These are phyloP conservation scores for Colletotrichum filicis DNA, from an alignment of 2,329 filamentous ascomycete species.

Conservation along the genomic window DNA sequence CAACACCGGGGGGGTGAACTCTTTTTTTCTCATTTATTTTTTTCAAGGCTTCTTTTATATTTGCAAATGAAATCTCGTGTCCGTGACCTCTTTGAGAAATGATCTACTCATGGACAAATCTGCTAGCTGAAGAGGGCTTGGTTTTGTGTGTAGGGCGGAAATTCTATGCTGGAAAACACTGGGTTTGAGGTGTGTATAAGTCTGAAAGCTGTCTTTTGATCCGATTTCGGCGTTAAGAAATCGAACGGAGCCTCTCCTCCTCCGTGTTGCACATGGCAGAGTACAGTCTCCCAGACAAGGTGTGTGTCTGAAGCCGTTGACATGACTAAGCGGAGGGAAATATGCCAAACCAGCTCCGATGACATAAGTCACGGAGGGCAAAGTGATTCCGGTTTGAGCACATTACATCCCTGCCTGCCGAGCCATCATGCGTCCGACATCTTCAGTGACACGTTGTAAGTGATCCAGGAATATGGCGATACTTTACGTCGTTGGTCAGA, in stretches of 20 bases:
- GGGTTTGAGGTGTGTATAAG: not conserved
- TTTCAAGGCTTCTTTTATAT: too few relatives aligned
- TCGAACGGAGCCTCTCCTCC: not conserved
- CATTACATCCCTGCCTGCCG: not conserved
- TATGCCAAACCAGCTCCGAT: not conserved
- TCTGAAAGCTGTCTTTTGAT: not conserved
- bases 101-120: too few relatives aligned
- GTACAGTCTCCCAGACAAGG: too few relatives aligned
- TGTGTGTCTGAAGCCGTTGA: fast-evolving
- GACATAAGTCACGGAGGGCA: not conserved
- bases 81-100: too few relatives aligned
- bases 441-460: not conserved
- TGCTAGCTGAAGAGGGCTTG: not conserved
- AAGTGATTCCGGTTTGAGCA: not conserved
- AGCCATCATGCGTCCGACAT: not conserved
- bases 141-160: not conserved
- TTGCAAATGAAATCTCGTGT: too few relatives aligned
- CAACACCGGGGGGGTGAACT: too few relatives aligned
- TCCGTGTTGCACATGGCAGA: not conserved
- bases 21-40: too few relatives aligned
- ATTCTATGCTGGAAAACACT: not conserved
- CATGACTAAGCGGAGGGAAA: not conserved
- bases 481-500: not conserved
- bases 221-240: not conserved
- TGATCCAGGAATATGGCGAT: not conserved